phyloP scores from a whole-genome alignment of 1,284 basidiomycete genomes.

The Apiotrichum laibachii region DNA sequence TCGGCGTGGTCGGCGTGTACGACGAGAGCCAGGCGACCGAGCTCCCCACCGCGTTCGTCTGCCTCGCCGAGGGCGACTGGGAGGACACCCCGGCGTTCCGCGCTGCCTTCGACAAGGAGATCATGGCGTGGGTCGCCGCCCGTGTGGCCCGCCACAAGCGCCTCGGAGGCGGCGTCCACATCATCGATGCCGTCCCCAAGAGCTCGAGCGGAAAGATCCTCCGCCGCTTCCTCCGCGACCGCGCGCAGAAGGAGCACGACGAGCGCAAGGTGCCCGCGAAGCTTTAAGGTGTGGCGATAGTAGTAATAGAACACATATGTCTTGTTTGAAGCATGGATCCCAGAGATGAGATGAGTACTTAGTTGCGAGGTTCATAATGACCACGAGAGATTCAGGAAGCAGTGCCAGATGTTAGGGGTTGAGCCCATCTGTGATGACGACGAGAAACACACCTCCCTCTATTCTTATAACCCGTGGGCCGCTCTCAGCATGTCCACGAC shows the following conservation, averaged over 20 bases:
- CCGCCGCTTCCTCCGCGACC: conserved; percentile 37
- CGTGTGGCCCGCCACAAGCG: conserved; percentile 57
- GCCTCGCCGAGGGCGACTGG: conserved; percentile 2
- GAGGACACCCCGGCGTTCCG: conserved; percentile 1
- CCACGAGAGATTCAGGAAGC: too few relatives aligned
- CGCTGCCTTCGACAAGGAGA: conserved; percentile 53
- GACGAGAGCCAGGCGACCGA: conserved; percentile 66
- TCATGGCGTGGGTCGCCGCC: conserved; percentile 62
- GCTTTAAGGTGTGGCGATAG: too few relatives aligned
- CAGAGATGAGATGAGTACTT: too few relatives aligned
- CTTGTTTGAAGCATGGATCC: too few relatives aligned
- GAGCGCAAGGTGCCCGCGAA: neutral
- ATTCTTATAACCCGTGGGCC: too few relatives aligned
- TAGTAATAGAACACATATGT: too few relatives aligned
- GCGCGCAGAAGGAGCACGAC: conserved; percentile 22
- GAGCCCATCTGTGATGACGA: too few relatives aligned
- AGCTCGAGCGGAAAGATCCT: conserved; percentile 43
- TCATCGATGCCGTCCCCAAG: conserved; percentile 55
- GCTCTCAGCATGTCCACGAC: too few relatives aligned
- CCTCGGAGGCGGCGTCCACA: conserved; percentile 53
- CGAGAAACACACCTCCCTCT: too few relatives aligned
- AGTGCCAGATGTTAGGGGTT: too few relatives aligned
- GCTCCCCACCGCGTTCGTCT: conserved; percentile 58
- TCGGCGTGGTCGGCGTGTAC: conserved; percentile 68
- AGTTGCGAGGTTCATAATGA: too few relatives aligned